Percentiles rank a stretch among this genome's conserved stretches.
These are phyloP conservation scores for Candida ulmi DNA, from an alignment of 805 yeast species.

Conservation along the genomic window DNA sequence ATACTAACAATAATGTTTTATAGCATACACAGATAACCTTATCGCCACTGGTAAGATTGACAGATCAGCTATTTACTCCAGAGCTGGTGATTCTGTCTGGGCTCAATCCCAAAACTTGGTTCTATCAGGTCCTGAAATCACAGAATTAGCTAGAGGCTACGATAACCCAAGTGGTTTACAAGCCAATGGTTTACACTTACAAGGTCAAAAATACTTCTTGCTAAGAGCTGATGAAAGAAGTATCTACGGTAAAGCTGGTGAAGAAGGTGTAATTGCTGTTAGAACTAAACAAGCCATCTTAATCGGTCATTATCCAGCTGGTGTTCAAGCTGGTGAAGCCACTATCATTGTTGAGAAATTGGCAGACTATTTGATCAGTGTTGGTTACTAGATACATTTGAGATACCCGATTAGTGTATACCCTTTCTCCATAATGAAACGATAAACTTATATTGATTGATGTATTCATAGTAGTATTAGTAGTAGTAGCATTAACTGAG, in stretches of 20 bases:
- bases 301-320: conserved; percentile 90
- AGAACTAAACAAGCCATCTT: conserved; percentile 91
- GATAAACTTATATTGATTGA: too few relatives aligned
- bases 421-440: too few relatives aligned
- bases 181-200: conserved; percentile 79
- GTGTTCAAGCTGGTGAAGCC: conserved; percentile 92
- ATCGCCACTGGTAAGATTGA: conserved; percentile 84
- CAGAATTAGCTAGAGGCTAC: conserved; percentile 72
- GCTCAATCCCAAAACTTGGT: conserved; percentile 70
- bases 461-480: too few relatives aligned
- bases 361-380: conserved; percentile 90
- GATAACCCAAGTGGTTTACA: conserved; percentile 75
- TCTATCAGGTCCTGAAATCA: conserved; percentile 65
- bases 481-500: too few relatives aligned
- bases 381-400: conserved; percentile 51
- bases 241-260: conserved; percentile 88
- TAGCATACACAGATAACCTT: conserved; percentile 94
- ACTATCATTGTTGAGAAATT: conserved; percentile 90
- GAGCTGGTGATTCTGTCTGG: conserved; percentile 94
- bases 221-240: conserved; percentile 89
- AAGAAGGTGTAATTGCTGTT: conserved; percentile 83
- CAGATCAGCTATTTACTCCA: conserved; percentile 88
- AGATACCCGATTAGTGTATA: background rate
- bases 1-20: too few relatives aligned
- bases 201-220: conserved; percentile 81